These are phyloP conservation scores for Corchorus capsularis DNA, from an alignment of 345 rosid genomes.

Conservation along the genomic window DNA sequence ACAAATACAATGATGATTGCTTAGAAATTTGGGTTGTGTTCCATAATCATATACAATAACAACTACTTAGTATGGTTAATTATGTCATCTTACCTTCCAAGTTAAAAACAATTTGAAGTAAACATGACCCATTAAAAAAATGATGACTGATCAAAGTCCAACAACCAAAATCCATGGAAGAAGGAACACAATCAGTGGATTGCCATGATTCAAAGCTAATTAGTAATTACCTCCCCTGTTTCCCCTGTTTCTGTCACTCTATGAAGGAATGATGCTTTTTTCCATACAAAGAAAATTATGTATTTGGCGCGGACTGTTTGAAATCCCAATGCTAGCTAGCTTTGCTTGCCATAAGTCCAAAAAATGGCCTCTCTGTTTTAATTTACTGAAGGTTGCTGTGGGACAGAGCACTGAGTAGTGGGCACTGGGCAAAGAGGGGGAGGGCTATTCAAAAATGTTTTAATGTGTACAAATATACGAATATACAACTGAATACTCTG, in stretches of 20 bases:
- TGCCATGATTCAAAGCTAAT: background rate
- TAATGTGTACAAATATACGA: background rate
- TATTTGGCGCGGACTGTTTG: background rate
- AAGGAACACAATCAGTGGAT: background rate
- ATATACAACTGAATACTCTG: background rate
- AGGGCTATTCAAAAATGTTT: background rate
- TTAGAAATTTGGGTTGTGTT: background rate
- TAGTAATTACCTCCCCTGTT: background rate
- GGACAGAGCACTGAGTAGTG: background rate
- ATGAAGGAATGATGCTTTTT: background rate
- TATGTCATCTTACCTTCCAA: constrained; percentile 1
- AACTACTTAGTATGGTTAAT: background rate
- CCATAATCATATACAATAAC: background rate
- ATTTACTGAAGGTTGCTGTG: background rate
- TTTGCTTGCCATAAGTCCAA: background rate
- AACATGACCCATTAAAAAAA: background rate
- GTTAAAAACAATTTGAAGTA: background rate
- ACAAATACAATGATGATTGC: background rate
- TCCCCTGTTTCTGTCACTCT: background rate
- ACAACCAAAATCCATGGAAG: background rate
- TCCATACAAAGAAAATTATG: background rate
- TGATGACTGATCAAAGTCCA: background rate
- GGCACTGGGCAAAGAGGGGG: background rate
- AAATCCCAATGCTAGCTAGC: background rate
- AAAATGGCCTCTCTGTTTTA: background rate